phyloP scores from a whole-genome alignment of 345 rosid species.

The Moricandia moricandioides region DNA sequence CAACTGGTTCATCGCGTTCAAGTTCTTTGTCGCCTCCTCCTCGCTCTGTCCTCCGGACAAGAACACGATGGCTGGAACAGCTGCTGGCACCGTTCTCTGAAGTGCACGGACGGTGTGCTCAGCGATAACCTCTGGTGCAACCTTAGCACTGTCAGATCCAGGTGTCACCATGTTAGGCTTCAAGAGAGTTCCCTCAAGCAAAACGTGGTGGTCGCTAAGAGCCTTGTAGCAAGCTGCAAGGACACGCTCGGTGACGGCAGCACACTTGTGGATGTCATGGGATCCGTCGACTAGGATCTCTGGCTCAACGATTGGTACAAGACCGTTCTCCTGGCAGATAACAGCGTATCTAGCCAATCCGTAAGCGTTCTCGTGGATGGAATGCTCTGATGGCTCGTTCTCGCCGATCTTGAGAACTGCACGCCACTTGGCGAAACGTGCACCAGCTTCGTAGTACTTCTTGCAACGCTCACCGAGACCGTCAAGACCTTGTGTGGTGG shows the following conservation, averaged over 20 bases:
- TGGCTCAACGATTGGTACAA: conserved; percentile 94
- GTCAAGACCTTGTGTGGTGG: conserved; percentile 94
- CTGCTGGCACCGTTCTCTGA: conserved; percentile 82
- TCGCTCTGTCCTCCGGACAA: conserved; percentile 90
- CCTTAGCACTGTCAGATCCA: conserved; percentile 81
- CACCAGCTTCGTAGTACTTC: conserved; percentile 46
- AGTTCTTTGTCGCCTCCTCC: conserved; percentile 87
- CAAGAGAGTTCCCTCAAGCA: conserved; percentile 91
- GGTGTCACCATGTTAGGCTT: conserved; percentile 99
- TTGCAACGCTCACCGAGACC: conserved; percentile 64
- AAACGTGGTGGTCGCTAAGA: conserved; percentile 83
- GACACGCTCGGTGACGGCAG: conserved; percentile 79
- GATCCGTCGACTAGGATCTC: conserved; percentile 94
- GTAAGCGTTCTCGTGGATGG: conserved; percentile 55
- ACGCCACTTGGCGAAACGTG: conserved; percentile 95
- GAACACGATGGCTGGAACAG: conserved; percentile 93
- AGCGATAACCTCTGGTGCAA: conserved; percentile 75
- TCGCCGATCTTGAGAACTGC: conserved; percentile 87
- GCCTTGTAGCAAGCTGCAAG: conserved; percentile 99
- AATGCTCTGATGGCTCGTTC: conserved; percentile 74
- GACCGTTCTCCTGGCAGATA: conserved; percentile 95
- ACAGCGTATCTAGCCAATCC: conserved; percentile 63
- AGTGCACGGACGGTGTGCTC: conserved; percentile 84
- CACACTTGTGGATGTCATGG: conserved; percentile 83
- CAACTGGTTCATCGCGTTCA: conserved; percentile 93